Base-by-base conservation (phyloP, 164 flowering plant species). In the Vitis amurensis region DNA sequence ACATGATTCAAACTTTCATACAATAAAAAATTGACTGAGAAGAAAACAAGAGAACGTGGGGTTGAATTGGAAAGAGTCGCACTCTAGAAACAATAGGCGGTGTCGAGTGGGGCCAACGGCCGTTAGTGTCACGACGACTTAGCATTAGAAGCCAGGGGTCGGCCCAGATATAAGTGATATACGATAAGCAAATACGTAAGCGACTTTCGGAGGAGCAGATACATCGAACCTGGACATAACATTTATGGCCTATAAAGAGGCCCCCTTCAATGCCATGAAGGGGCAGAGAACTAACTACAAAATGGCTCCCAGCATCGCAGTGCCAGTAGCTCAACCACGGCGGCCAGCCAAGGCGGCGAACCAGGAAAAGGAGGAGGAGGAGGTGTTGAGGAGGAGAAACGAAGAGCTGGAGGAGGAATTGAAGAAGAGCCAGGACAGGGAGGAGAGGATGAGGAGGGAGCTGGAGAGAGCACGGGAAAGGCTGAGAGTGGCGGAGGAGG, bases 401-500 rank as follows among this genome's bases (percentile, higher is more conserved):
- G 91, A 87, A 71, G 95, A 91, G 80, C 68, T 89, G 79, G 92
- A 87, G 78, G 72, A 55, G 57, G 94, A 85, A 60, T 67, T 93
- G 77, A 69, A 48, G 73, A 56, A 73, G 76, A 86, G 96, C 67
- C 17, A 65, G 52, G 86, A 77, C 63, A 84, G 91, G 66, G 98
- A 90, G 74, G 83, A 77, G 72, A 59, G 31, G 77, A 82, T 81
- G 94, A 84, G 74, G 66, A 48, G 48, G 53, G 91, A 91, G 71
- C 64, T 93, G 11, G 56, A 61, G 71, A 66, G 62, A 59, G 68
- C 79, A 12, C 67, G 66, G 62, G 78, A 84, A 69, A 69, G 92
- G 74, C 79, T 90, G 44, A 72, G 79, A 31, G 76, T 85, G 59
- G 89, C 82, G 37, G 97, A 91, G 78, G 97, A 91, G 56, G 98